Percentiles rank a stretch among this genome's conserved stretches.
These are phyloP conservation scores for Pyrenophora teres DNA, from an alignment of 2,329 filamentous ascomycete genomes.

Conservation along the genomic window DNA sequence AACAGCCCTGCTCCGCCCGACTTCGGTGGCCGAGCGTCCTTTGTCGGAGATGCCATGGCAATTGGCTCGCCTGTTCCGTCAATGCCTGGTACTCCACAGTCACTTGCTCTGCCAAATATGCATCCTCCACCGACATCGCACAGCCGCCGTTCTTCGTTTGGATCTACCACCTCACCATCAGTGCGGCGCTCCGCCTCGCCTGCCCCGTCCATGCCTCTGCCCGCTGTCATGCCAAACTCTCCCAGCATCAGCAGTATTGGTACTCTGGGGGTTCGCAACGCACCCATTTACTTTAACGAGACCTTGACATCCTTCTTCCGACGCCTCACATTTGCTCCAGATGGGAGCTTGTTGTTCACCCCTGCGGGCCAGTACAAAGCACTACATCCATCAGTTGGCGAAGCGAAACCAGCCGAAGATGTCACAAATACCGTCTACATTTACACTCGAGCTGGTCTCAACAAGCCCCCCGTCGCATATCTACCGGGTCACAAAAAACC, in stretches of 20 bases:
- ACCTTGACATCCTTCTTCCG: slow-evolving; percentile 97
- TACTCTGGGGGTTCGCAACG: slow-evolving; percentile 67
- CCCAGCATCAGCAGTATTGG: slow-evolving; percentile 70
- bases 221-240: slow-evolving; percentile 93
- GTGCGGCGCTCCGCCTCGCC: slow-evolving; percentile 87
- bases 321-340: slow-evolving; percentile 89
- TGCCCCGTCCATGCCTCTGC: slow-evolving; percentile 88
- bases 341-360: slow-evolving; percentile 90
- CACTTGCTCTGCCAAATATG: slow-evolving; percentile 81
- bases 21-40: slow-evolving; percentile 68
- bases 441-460: slow-evolving; percentile 93
- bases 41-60: slow-evolving; percentile 59
- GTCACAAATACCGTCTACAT: slow-evolving; percentile 98
- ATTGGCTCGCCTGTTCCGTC: slow-evolving; percentile 85
- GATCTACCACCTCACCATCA: slow-evolving; percentile 68
- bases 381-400: slow-evolving; percentile 68
- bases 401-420: slow-evolving; percentile 77
- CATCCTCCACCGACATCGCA: slow-evolving; percentile 92
- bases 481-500: slow-evolving; percentile 97
- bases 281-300: slow-evolving; percentile 93
- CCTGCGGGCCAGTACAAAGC: slow-evolving; percentile 95
- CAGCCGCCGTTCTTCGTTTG: slow-evolving; percentile 92
- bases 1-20: slow-evolving; percentile 92
- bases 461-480: slow-evolving; percentile 93
- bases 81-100: slow-evolving; percentile 90